Evolutionary conservation across 495 filamentous ascomycete species (phyloP), one percentile per base, ranked within the genome.

Genomic region (Lentithecium fluviatile): DNA sequence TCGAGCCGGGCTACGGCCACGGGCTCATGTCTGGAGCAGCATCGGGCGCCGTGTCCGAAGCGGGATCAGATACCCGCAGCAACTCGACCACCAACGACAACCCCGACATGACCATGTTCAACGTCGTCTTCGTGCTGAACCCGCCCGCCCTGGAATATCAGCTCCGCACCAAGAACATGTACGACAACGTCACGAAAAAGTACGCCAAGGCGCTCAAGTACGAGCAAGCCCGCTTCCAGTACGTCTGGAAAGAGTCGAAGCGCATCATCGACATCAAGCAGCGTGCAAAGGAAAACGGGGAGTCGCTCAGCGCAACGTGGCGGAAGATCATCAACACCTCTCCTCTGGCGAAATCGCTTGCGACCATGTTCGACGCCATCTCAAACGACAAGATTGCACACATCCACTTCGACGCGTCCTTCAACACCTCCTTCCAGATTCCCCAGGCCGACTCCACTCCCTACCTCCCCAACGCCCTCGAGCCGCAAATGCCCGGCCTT

Each of bases 101-200:
- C 54, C 79, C 79, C 51, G 74, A 78, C 43, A 92, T 98, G 88
- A 91, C 84, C 21, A 96, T 97, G 91, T 98, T 98, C 72, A 91
- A 97, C 75, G 83, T 97, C 34, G 90, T 96, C 13, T 97, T 97
- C 74, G 88, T 96, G 34, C 75, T 96, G 48, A 86, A 89, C 67
- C 87, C 89, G 2, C 88, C 88, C 37, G 80, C 86, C 48, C 74
- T 89, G 42, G 89, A 95, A 71, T 86, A 86, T 65, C 86, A 87
- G 46, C 76, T 85, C 49, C 79, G 90, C 20, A 80, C 91, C 46
- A 81, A 85, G 54, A 85, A 93, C 50, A 86, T 97, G 70, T 95
- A 92, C 69, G 81, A 90, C 52, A 85, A 96, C 70, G 85, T 96
- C 21, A 87, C 89, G 64, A 93, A 88, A 74, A 93, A 92, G 70